Evolutionary conservation across 2,329 filamentous ascomycete genomes (phyloP).

Genomic region (Claviceps sp.): DNA sequence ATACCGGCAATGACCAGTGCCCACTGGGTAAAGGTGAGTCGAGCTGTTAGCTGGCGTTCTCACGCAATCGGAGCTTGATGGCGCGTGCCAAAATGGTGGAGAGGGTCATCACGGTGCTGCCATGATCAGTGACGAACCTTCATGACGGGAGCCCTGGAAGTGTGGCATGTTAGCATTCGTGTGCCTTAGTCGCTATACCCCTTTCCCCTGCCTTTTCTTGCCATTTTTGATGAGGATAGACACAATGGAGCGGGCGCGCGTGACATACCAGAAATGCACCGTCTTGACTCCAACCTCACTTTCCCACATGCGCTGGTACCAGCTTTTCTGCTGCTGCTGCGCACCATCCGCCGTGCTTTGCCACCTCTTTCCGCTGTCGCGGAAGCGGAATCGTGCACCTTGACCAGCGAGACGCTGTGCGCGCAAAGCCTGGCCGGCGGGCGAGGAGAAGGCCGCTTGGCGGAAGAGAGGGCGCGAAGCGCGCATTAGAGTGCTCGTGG

Average conservation of each 20-base stretch:
- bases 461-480: constrained; percentile 43
- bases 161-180: not conserved
- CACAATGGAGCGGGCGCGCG: not conserved
- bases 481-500: constrained; percentile 37
- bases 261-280: constrained; percentile 86
- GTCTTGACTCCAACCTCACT: constrained; percentile 77
- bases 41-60: constrained; percentile 6
- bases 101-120: not conserved
- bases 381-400: constrained; percentile 27
- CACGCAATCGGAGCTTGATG: not conserved
- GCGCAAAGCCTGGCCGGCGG: constrained; percentile 34
- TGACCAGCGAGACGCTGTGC: constrained; percentile 12
- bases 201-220: not conserved
- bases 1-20: constrained; percentile 82
- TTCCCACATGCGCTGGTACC: constrained; percentile 72
- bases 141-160: constrained; percentile 77
- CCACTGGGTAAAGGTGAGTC: constrained; percentile 48
- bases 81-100: not conserved
- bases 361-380: constrained; percentile 42
- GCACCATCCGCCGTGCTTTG: constrained; percentile 50
- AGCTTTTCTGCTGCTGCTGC: constrained; percentile 31
- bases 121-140: constrained; percentile 31
- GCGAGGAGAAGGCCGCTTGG: constrained; percentile 24
- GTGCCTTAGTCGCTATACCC: not conserved
- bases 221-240: not conserved